These are phyloP conservation scores for Neurospora sp. DNA, from an alignment of 495 filamentous ascomycete species.

Conservation along the genomic window DNA sequence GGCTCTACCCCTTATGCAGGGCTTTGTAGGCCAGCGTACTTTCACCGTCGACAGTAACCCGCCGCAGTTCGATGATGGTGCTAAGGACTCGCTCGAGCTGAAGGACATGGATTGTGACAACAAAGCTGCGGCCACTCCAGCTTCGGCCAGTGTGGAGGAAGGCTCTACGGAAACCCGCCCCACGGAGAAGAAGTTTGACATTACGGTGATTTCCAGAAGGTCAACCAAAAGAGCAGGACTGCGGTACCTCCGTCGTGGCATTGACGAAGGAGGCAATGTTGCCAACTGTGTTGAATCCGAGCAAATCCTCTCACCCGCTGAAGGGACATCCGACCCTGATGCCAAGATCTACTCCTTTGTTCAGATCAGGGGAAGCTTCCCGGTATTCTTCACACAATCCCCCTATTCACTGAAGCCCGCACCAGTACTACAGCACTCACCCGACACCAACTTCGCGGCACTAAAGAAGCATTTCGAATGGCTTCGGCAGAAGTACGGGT, in stretches of 20 bases:
- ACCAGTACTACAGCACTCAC: conserved; percentile 68
- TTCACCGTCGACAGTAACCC: conserved; percentile 53
- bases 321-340: conserved; percentile 43
- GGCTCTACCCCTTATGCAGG: conserved; percentile 80
- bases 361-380: conserved; percentile 80
- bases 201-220: conserved; percentile 80
- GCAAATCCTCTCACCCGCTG: conserved; percentile 65
- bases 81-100: conserved; percentile 33
- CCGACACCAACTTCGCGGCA: conserved; percentile 63
- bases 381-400: conserved; percentile 84
- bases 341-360: conserved; percentile 69
- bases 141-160: conserved; percentile 10
- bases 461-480: conserved; percentile 69
- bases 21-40: conserved; percentile 80
- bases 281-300: conserved; percentile 94
- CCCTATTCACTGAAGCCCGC: conserved; percentile 88
- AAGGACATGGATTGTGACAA: conserved; percentile 14
- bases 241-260: conserved; percentile 81
- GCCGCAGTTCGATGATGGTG: conserved; percentile 30
- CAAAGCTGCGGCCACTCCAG: conserved; percentile 7
- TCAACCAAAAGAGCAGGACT: conserved; percentile 77
- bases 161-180: conserved; percentile 20
- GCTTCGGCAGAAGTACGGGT: conserved; percentile 56
- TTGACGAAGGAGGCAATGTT: conserved; percentile 76
- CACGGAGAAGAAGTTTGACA: conserved; percentile 47